Evolutionary conservation across 208 protist species (phyloP), one percentile per base, ranked within the genome.

Genomic region (Acanthamoeba sp.): DNA sequence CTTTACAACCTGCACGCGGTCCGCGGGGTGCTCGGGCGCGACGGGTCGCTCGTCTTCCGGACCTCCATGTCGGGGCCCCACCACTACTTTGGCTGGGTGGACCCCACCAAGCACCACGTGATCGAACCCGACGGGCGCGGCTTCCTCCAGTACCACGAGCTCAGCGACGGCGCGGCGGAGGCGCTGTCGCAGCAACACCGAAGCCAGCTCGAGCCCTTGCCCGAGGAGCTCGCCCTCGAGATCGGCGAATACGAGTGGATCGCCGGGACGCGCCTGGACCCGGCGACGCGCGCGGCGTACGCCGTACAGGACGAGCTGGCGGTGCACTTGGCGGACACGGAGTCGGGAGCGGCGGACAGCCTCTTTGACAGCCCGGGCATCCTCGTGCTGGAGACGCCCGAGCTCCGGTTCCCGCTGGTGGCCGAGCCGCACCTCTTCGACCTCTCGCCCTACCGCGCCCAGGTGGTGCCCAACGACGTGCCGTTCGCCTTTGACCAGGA

Each of bases 1-100:
- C 66, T 91, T 20, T 91, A 91, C 66, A 91, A 91, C 66, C 85
- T 91, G 24, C 85, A 91, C 48, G 85, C 85, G 6, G 85, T 91
- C 16, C 36, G 85, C 34, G 85, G 85, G 14, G 22, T 64, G 59
- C 48, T 91, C 14, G 27, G 29, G 16, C 14, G 29, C 48, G 48
- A 91, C 7, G 84, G 42, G 32, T 7, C 32, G 14, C 48, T 91
- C 5, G 85, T 76, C 14, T 91, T 91, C 42, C 22, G 24, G 36
- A 55, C 85, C 40, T 91, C 85, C 34, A 91, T 91, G 85, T 91
- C 85, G 22, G 85, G 85, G 2, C 85, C 85, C 2, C 85, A 91
- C 66, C 85, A 91, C 66, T 91, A 91, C 66, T 91, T 91, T 22
- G 85, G 85, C 6, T 91, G 85, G 85, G 48, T 91, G 18, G 40